Conservation (phyloP, 306 rosid species). For the Cyamopsis tetragonoloba region DNA sequence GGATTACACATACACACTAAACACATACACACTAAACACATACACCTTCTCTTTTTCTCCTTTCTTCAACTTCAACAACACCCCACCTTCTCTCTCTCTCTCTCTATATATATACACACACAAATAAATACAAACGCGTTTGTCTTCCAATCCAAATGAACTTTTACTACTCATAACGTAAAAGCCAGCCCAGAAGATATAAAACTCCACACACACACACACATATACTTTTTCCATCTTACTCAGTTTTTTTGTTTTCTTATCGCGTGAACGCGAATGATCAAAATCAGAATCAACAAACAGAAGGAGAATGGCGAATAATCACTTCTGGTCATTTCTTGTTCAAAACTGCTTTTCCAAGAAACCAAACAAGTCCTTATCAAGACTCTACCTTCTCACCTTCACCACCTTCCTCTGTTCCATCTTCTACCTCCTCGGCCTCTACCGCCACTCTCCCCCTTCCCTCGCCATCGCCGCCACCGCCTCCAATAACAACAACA, state of each 20-base stretch:
- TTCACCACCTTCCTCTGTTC: constrained; percentile 52
- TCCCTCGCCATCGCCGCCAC: neutral
- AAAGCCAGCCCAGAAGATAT: neutral
- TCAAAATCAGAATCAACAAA: neutral
- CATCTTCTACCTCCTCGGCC: constrained; percentile 56
- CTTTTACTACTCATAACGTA: too few relatives aligned
- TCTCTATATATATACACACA: too few relatives aligned
- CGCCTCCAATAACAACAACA: neutral
- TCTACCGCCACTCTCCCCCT: constrained; percentile 53
- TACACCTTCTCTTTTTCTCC: too few relatives aligned
- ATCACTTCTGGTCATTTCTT: neutral
- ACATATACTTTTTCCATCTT: neutral
- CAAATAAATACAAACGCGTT: too few relatives aligned
- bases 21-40: too few relatives aligned
- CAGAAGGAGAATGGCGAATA: constrained; percentile 43
- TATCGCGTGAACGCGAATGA: too few relatives aligned
- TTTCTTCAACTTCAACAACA: too few relatives aligned
- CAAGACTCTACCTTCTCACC: constrained; percentile 42
- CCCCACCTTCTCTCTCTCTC: too few relatives aligned
- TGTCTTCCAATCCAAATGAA: too few relatives aligned
- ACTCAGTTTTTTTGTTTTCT: neutral
- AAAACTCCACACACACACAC: neutral
- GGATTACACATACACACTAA: too few relatives aligned
- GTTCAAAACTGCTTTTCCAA: neutral
- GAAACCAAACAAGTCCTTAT: constrained; percentile 30